Conservation (phyloP, 768 basidiomycete species). For the Filobasidium wieringae region DNA sequence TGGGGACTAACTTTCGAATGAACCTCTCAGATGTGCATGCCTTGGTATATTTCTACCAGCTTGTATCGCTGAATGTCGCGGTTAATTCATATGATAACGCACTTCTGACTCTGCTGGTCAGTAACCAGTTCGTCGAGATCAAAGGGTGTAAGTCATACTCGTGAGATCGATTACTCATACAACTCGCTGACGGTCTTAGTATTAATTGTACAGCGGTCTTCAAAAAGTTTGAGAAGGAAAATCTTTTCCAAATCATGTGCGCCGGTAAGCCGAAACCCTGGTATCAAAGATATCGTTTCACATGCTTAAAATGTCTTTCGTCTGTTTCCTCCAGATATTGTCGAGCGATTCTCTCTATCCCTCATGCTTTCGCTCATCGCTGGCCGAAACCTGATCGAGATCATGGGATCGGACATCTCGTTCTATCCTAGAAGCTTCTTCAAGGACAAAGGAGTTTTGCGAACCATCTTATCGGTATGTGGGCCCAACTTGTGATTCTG, state of each 20-base stretch:
- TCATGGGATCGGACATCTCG: conserved; percentile 74
- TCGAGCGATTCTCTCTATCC: conserved; percentile 84
- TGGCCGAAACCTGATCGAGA: conserved; percentile 85
- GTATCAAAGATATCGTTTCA: not conserved
- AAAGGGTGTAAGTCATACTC: conserved; percentile 62
- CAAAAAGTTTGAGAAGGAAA: conserved; percentile 99
- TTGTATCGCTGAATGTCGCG: conserved; percentile 88
- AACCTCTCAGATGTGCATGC: conserved; percentile 60
- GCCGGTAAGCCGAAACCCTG: conserved; percentile 52
- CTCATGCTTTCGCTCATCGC: conserved; percentile 87
- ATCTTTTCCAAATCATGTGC: conserved; percentile 94
- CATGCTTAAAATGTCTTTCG: not conserved
- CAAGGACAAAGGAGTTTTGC: conserved; percentile 34
- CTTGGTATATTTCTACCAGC: conserved; percentile 89
- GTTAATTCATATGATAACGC: conserved; percentile 97
- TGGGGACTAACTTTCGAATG: not conserved
- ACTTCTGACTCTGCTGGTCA: conserved; percentile 80
- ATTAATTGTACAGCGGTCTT: conserved; percentile 50
- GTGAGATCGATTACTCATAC: not conserved
- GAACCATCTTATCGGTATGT: conserved; percentile 74
- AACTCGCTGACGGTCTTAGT: not conserved
- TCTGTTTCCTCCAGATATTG: conserved; percentile 57
- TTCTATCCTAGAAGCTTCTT: conserved; percentile 50
- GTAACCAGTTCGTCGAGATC: conserved; percentile 98
- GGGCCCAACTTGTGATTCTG: not conserved